Base-by-base conservation (phyloP, 345 rosid genomes). In the Chamaenerion angustifolium region DNA sequence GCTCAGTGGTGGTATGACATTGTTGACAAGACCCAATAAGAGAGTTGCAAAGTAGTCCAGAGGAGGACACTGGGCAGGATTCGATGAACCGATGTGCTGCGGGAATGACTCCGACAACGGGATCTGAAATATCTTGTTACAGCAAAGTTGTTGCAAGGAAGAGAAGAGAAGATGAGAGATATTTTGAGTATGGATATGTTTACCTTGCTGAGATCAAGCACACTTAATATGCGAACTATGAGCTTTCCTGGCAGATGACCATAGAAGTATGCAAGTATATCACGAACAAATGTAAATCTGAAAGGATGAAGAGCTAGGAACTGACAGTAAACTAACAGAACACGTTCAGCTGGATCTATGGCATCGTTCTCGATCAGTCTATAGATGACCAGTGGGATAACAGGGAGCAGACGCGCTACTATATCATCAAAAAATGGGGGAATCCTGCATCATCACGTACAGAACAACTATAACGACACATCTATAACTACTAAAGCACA, bases 71-170 rank as follows among this genome's bases (percentile, higher is more conserved):
- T 69, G 62, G 37, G 68, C 76, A 11, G 96, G 76, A 74, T 70
- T 76, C 42, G 88, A 18, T 41, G 88, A 65, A 59, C 75, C 65
- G 52, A 92, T 76, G 64, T 80, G 80, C 74, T 77, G 94, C 3
- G 89, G 95, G 74, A 87, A 92, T 41, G 89, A 80, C 68, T 92
- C 98, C 0, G 98, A 92, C 63, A 92, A 80, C 51, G 98, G 93
- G 56, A 84, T 82, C 98, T 90, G 84, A 51, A 69, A 56, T 51
- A 63, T 61, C 46, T 31, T 31, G 37, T 31, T 31, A 3, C 37
- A 31, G 37, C 37, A 31, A 31, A 31, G 37, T 31, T 31, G 37
- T 31, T 31, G 8, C 1, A 45, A 53, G 42, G 6, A 17, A 46
- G 11, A 46, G 1, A 19, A 48, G 35, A 17, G 16, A 4, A 21